phyloP scores from a whole-genome alignment of 331 rosid species.

The Malus hybrid region DNA sequence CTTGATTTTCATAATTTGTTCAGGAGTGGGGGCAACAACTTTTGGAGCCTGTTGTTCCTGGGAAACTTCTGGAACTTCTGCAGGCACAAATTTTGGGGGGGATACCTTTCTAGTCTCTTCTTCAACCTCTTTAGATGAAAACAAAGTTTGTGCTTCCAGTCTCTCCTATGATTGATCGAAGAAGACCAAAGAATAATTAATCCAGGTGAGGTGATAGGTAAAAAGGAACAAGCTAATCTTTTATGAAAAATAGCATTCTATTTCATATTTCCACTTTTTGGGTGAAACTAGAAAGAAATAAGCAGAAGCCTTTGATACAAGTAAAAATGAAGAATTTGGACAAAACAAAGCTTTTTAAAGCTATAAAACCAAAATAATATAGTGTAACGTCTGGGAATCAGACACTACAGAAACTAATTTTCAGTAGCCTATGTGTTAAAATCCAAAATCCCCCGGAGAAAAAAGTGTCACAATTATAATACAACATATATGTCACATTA shows the following conservation, averaged over 20 bases:
- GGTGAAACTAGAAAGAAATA: not conserved
- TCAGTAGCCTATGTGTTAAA: not conserved
- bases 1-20: slow-evolving; percentile 93
- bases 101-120: slow-evolving; percentile 66
- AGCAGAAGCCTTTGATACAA: not conserved
- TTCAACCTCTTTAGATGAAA: slow-evolving; percentile 60
- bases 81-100: slow-evolving; percentile 20
- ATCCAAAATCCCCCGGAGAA: not conserved
- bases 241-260: not conserved
- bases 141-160: slow-evolving; percentile 66
- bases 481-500: not conserved
- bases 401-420: not conserved
- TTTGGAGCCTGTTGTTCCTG: slow-evolving; percentile 60
- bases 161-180: slow-evolving; percentile 58
- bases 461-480: not conserved
- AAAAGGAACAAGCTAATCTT: not conserved
- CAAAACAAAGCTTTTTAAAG: not conserved
- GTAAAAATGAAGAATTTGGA: not conserved
- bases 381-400: not conserved
- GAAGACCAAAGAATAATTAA: slow-evolving; percentile 2
- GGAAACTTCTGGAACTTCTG: slow-evolving; percentile 43
- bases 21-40: slow-evolving; percentile 72
- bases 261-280: not conserved
- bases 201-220: slow-evolving; percentile 8
- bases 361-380: not conserved